A percentile compares a stretch with the other conserved stretches of the same genome.
Evolutionary conservation across 78 protist genomes (phyloP).

Genomic region (Ministeria vibrans): DNA sequence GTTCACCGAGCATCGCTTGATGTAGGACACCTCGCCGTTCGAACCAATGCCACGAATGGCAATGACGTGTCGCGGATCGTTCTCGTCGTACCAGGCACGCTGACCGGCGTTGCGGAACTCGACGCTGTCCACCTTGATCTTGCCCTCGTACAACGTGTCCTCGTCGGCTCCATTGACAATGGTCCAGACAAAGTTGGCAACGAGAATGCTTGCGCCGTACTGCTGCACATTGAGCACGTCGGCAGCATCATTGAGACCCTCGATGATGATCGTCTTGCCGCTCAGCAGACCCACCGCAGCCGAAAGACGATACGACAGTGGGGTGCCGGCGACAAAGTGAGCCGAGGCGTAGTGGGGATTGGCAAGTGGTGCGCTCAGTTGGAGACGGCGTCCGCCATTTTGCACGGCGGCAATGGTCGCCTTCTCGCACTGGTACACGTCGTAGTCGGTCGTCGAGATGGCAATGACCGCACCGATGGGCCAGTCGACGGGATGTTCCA

Average conservation of each 20-base stretch:
- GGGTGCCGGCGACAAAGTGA: neutral
- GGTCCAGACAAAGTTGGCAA: neutral
- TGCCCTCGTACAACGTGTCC: neutral
- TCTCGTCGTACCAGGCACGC: neutral
- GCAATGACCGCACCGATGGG: conserved; percentile 29
- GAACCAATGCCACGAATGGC: neutral
- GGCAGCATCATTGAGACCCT: conserved; percentile 11
- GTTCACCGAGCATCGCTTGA: neutral
- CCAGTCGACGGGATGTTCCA: conserved; percentile 28
- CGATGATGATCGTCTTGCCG: conserved; percentile 19
- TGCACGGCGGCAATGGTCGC: neutral
- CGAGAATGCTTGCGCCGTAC: neutral
- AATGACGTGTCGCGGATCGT: neutral
- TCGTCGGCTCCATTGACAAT: neutral
- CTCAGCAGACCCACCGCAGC: conserved; percentile 29
- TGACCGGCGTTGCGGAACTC: neutral
- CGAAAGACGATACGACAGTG: neutral
- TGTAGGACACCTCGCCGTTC: neutral
- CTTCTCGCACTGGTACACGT: neutral
- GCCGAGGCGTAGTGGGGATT: conserved; percentile 4
- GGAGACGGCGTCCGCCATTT: neutral
- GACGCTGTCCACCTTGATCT: neutral
- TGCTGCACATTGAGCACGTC: neutral
- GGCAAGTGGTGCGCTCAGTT: neutral
- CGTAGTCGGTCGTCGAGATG: conserved; percentile 24